Evolutionary conservation across 805 yeast genomes (phyloP).

Genomic region (Aciculoconidium aculeatum): DNA sequence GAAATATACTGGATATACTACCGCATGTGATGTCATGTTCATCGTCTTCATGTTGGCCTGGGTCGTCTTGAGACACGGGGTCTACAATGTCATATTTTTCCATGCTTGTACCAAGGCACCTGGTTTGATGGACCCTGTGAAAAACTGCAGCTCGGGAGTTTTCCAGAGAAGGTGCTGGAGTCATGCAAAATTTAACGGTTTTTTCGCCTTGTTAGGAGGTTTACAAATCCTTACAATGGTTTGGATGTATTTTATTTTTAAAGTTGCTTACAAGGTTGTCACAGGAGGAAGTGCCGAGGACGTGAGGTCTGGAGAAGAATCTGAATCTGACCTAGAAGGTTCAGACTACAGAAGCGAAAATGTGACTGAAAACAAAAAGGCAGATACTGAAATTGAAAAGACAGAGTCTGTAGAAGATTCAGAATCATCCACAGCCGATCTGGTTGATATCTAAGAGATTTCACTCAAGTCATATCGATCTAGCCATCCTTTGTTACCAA

Average conservation of each 20-base stretch:
- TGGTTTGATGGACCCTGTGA: constrained; percentile 34
- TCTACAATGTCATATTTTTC: constrained; percentile 60
- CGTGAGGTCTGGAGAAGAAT: constrained; percentile 74
- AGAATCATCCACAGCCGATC: background rate
- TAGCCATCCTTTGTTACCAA: too few relatives aligned
- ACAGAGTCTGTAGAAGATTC: background rate
- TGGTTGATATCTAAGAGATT: too few relatives aligned
- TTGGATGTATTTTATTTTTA: constrained; percentile 72
- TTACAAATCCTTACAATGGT: constrained; percentile 60
- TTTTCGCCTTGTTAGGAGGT: constrained; percentile 53
- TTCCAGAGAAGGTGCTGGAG: constrained; percentile 46
- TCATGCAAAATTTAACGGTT: constrained; percentile 37
- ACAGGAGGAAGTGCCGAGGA: constrained; percentile 79
- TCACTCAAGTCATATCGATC: too few relatives aligned
- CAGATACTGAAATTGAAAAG: background rate
- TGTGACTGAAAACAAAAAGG: constrained; percentile 1
- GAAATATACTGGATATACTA: constrained; percentile 60
- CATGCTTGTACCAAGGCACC: constrained; percentile 46
- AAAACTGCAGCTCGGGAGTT: constrained; percentile 31
- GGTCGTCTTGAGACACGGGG: constrained; percentile 68
- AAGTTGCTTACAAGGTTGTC: constrained; percentile 65
- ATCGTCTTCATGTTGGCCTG: constrained; percentile 60
- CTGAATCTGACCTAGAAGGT: constrained; percentile 37
- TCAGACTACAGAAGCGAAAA: constrained; percentile 3
- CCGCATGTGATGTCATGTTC: constrained; percentile 64